Base-by-base conservation (phyloP, 148 eudicot species). In the Pharnaceum exiguum region DNA sequence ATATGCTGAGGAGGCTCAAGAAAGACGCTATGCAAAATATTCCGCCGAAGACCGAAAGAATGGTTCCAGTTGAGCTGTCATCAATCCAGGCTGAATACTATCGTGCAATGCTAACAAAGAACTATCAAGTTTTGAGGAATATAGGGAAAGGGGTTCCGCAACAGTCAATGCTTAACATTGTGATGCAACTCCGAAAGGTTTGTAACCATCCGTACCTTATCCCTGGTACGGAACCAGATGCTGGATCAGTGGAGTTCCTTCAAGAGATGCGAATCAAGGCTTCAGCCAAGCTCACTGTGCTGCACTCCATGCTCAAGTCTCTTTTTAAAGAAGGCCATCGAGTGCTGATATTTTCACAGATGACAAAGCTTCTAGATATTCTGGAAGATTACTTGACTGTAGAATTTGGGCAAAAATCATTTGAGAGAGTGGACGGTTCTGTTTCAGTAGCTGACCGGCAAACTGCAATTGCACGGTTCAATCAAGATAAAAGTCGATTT, bases 201-300 rank as follows among this genome's bases (percentile, higher is more conserved):
- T 94, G 99, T 73, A 94, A 94, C 65, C 99, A 94, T 75, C 99
- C 99, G 12, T 94, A 94, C 72, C 89, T 94, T 45, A 94, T 94
- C 45, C 95, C 90, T 10, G 99, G 99, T 26, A 94, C 99, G 44
- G 99, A 94, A 55, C 99, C 99, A 55, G 99, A 89, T 55, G 75
- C 87, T 27, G 99, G 99, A 9, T 76, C 99, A n/a, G 67, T 78
- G 21, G 93, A 94, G 44, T 94, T 89, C 68, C 96, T 94, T 75
- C 99, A 94, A 22, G 99, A 89, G 62, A 89, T 94, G 99, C 75
- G 99, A 60, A 94, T 94, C 52, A 94, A 94, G 70, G 99, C 99
- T 63, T 94, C 99, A 31, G 99, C 96, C 17, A 94, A 94, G 82
- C 75, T 94, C 57, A 83, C 95, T 57, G 32, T 94, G 75, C 69